phyloP scores from a whole-genome alignment of 192 early-diverging fungal genomes.

The Diversispora epigaea region DNA sequence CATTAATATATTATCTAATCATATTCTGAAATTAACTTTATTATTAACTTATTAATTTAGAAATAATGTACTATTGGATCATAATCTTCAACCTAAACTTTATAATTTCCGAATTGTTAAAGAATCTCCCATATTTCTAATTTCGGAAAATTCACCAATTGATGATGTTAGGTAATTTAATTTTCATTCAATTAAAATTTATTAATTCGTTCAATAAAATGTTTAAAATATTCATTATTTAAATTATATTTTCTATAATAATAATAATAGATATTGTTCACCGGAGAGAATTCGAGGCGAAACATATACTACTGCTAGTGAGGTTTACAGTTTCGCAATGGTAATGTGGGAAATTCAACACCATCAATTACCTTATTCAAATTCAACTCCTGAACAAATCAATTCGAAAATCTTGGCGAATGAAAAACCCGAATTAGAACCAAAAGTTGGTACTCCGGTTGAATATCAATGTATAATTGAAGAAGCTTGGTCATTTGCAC shows the following conservation, averaged over 20 bases:
- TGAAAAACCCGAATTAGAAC: neutral
- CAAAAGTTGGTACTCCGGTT: neutral
- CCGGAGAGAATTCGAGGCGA: neutral
- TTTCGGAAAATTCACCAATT: neutral
- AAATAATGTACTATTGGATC: neutral
- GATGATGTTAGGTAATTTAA: neutral
- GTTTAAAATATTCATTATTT: too few relatives aligned
- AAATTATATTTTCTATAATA: too few relatives aligned
- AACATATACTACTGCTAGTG: neutral
- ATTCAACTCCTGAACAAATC: neutral
- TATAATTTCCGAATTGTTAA: neutral
- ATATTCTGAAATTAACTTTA: neutral
- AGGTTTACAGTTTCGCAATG: constrained; percentile 3
- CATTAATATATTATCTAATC: too few relatives aligned
- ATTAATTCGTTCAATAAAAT: too few relatives aligned
- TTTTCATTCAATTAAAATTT: too few relatives aligned
- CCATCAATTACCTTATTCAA: neutral
- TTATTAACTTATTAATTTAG: neutral
- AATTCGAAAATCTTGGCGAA: neutral
- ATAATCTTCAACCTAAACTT: neutral
- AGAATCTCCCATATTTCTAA: neutral
- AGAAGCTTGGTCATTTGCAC: neutral
- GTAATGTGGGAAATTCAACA: constrained; percentile 5
- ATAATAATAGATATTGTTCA: neutral
- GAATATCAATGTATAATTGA: neutral